Evolutionary conservation across 1,284 basidiomycete genomes (phyloP), one percentile per base, ranked within the genome.

Genomic region (Ustilago vetiveriae): DNA sequence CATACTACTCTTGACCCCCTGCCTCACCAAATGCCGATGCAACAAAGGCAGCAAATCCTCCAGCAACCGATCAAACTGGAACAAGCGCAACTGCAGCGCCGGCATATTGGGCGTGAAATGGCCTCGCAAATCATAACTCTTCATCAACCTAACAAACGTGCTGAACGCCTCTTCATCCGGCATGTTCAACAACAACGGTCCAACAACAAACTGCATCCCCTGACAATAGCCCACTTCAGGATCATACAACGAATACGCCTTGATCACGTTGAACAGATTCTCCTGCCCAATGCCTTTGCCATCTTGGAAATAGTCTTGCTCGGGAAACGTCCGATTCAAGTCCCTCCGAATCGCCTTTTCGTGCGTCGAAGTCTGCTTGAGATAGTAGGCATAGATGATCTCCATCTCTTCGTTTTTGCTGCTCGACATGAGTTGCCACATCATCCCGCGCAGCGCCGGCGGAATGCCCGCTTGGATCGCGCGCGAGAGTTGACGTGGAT

Each of bases 41-140:
- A 98, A 84, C 8, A 95, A 89, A 4, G 95, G 95, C 2, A 97
- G 84, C 6, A 94, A 82, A 66, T 98, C 95, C 82, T 98, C 95
- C 23, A 97, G 84, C 41, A 98, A 84, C 17, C 95, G 90, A 81
- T 98, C 96, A 82, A 98, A 98, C 88, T 92, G 84, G 75, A 86
- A 89, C 55, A 98, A 85, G 16, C 95, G 90, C 38, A 95, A 84
- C 81, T 98, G 96, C 4, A 98, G 83, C 58, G 93, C 94, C 0
- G 95, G 95, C 95, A 98, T 98, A 76, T 98, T 94, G 6, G 95
- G 94, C 14, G 96, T 86, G 83, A 94, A 98, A 83, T 98, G 95
- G 0, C 94, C 93, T 43, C 95, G 88, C 3, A 98, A 85, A 80
- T 95, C 94, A 82, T 98, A 98, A 4, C 92, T 90, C 71, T 96